Evolutionary conservation across 1,139 yeast species (phyloP).

Genomic region (Spencermartinsiella ligniputridi): DNA sequence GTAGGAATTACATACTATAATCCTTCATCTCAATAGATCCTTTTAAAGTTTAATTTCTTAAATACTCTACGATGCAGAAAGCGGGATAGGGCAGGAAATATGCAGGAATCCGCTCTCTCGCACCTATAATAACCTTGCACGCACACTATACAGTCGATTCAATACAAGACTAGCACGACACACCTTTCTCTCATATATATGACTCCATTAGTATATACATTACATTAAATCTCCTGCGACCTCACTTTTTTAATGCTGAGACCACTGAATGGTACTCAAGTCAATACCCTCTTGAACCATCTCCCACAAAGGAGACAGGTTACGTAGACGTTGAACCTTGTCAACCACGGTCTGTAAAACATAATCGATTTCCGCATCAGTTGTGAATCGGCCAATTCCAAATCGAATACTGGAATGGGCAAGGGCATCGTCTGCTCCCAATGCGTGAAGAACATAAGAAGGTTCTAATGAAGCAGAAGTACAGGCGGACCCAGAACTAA

Average conservation of each 20-base stretch:
- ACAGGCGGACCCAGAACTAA: slow-evolving; percentile 98
- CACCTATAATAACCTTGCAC: too few relatives aligned
- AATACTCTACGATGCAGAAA: too few relatives aligned
- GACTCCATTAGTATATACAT: background rate
- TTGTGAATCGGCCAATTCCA: slow-evolving; percentile 96
- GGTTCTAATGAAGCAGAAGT: slow-evolving; percentile 98
- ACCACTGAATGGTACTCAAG: slow-evolving; percentile 91
- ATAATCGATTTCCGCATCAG: slow-evolving; percentile 92
- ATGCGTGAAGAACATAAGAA: slow-evolving; percentile 89
- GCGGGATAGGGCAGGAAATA: too few relatives aligned
- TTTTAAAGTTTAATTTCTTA: too few relatives aligned
- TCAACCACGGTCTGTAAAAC: slow-evolving; percentile 83
- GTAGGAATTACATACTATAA: too few relatives aligned
- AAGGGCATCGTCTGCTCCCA: slow-evolving; percentile 96
- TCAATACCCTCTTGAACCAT: slow-evolving; percentile 99
- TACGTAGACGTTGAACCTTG: slow-evolving; percentile 87
- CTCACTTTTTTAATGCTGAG: slow-evolving; percentile 60
- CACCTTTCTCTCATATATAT: too few relatives aligned
- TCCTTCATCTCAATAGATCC: too few relatives aligned
- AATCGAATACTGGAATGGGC: slow-evolving; percentile 97
- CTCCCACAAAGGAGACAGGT: slow-evolving; percentile 96
- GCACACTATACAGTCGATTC: too few relatives aligned
- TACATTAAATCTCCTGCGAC: too few relatives aligned
- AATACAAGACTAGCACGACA: too few relatives aligned
- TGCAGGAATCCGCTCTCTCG: too few relatives aligned